Base-by-base conservation (phyloP, 169 alveolate species). In the Plasmodium relictum region DNA sequence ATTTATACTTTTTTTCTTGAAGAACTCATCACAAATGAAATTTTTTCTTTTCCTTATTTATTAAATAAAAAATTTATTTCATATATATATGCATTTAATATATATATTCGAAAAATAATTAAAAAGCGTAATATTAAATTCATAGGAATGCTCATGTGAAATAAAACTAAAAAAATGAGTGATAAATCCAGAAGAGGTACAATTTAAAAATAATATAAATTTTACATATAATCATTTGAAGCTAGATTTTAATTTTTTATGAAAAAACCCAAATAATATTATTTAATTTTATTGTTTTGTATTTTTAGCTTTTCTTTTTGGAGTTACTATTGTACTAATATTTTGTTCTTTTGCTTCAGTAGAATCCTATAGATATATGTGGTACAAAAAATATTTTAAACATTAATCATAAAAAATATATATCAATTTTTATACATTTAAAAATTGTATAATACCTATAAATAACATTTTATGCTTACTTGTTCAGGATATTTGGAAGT, bases 161-260 rank as follows among this genome's bases (percentile, higher is more conserved):
- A 16, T 59, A 26, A 73, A 68, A 63, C 50, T 31, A 48, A 39
- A 63, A 78, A 78, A 78, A 78, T 78, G 89, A 65, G 89, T 58
- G 89, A 78, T 14, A 78, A 78, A 78, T 78, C 89, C 89, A 78
- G 89, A 59, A 63, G 89, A 78, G 24, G 89, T 78, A 78, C 3
- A 54, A 24, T 18, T 16, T 54, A 54, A 18, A 12, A 7, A 16
- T 4, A 54, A n/a, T 2, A 54, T 14, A 54, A 54, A 18, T 22
- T 54, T 54, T 31, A 31, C 39, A 31, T 31, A 2, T 31, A 31
- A 31, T 31, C 3, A 31, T 31, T 1, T 31, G 39, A 31, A 31
- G 3, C 6, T 6, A 48, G 1, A 2, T 14, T 2, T 48, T 14
- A 1, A 48, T 10, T 48, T 4, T 48, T 48, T 31, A 3, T 31